A percentile compares a stretch with the other conserved stretches of the same genome.
Evolutionary conservation across 169 alveolate genomes (phyloP).

Genomic region (Babesia bovis): DNA sequence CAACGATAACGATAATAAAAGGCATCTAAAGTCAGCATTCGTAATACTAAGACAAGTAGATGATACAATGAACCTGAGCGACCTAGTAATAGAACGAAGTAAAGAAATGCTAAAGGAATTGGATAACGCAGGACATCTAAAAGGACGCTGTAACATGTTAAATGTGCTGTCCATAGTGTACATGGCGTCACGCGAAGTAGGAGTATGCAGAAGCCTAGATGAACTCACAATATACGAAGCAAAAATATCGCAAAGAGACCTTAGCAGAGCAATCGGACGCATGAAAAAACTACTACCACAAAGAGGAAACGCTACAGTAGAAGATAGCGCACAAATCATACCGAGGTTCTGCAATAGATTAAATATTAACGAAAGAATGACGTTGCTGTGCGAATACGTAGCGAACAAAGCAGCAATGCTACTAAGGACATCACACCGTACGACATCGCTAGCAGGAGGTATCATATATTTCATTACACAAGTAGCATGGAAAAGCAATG

Average conservation of each 20-base stretch:
- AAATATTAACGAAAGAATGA: slow-evolving; percentile 67
- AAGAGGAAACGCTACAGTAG: slow-evolving; percentile 77
- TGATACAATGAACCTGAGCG: slow-evolving; percentile 77
- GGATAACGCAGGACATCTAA: slow-evolving; percentile 64
- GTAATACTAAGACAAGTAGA: slow-evolving; percentile 74
- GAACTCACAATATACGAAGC: slow-evolving; percentile 83
- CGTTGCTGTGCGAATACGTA: slow-evolving; percentile 75
- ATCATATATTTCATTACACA: slow-evolving; percentile 75
- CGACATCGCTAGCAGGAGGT: slow-evolving; percentile 83
- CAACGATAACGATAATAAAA: slow-evolving; percentile 69
- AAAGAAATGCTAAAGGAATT: slow-evolving; percentile 82
- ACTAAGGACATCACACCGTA: slow-evolving; percentile 78
- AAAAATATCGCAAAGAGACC: slow-evolving; percentile 80
- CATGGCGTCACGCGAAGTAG: slow-evolving; percentile 88
- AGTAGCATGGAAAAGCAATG: slow-evolving; percentile 31
- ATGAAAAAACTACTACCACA: slow-evolving; percentile 81
- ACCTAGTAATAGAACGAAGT: slow-evolving; percentile 82
- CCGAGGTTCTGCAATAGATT: slow-evolving; percentile 77
- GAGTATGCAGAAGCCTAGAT: slow-evolving; percentile 82
- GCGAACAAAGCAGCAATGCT: slow-evolving; percentile 75
- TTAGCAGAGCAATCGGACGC: slow-evolving; percentile 85
- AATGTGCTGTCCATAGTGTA: slow-evolving; percentile 83
- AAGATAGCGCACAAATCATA: slow-evolving; percentile 77
- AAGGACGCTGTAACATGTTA: slow-evolving; percentile 66
- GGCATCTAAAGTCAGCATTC: slow-evolving; percentile 77